phyloP scores from a whole-genome alignment of 495 filamentous ascomycete species.

The Terfezia claveryi region DNA sequence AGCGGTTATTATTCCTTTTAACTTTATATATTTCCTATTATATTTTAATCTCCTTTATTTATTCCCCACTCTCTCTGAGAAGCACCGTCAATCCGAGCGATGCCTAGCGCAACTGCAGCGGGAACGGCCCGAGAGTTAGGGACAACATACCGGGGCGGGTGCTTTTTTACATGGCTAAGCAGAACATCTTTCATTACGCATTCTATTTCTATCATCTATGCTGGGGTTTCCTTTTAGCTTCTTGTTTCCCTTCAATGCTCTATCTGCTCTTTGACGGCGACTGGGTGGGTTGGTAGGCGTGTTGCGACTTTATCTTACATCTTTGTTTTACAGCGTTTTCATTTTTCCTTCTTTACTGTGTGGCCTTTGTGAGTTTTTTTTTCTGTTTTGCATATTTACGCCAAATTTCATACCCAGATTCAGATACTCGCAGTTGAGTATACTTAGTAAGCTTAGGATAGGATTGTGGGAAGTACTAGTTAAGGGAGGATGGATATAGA shows the following conservation, averaged over 20 bases:
- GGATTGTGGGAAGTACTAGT: too few relatives aligned
- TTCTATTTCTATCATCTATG: not conserved
- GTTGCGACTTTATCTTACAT: not conserved
- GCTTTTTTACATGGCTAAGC: too few relatives aligned
- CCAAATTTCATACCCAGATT: too few relatives aligned
- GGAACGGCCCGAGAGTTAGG: too few relatives aligned
- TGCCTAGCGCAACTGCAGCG: too few relatives aligned
- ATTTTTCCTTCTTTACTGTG: not conserved
- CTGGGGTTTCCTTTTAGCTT: not conserved
- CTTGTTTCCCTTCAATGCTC: not conserved
- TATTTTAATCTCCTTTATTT: not conserved
- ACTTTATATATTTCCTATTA: not conserved
- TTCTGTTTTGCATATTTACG: not conserved
- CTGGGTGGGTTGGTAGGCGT: not conserved
- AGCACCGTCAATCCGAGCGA: too few relatives aligned
- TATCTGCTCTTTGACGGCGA: not conserved
- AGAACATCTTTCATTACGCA: too few relatives aligned
- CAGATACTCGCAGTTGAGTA: too few relatives aligned
- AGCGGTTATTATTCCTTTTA: slow-evolving; percentile 1
- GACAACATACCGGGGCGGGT: too few relatives aligned
- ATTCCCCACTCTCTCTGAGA: not conserved
- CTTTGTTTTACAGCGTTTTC: not conserved
- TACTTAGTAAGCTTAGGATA: too few relatives aligned
- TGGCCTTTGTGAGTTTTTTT: not conserved
- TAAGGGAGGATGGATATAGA: too few relatives aligned